phyloP scores from a whole-genome alignment of 129 eudicot genomes.

The Mikania micrantha region DNA sequence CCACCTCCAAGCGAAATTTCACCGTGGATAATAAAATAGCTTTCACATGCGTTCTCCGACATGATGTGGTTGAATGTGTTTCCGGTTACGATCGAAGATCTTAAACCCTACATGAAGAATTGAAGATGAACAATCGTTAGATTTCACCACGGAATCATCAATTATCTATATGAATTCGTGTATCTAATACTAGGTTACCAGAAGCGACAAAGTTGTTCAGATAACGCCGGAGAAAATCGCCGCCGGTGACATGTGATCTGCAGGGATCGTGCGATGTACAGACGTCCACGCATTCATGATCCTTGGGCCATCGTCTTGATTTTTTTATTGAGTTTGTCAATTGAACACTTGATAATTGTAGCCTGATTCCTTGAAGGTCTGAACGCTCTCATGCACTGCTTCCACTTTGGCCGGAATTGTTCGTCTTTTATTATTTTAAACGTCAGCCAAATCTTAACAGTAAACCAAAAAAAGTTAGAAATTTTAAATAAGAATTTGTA shows the following conservation, averaged over 20 bases:
- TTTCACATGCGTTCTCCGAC: conserved; percentile 29
- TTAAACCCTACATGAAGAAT: too few relatives aligned
- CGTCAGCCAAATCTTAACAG: too few relatives aligned
- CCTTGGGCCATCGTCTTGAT: not conserved
- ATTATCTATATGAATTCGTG: not conserved
- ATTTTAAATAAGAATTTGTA: too few relatives aligned
- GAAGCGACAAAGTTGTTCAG: not conserved
- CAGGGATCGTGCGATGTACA: not conserved
- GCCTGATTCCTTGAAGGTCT: too few relatives aligned
- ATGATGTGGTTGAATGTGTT: conserved; percentile 14
- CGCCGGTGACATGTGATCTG: not conserved
- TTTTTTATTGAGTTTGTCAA: not conserved
- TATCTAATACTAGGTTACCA: not conserved
- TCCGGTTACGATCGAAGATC: not conserved
- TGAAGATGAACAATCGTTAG: not conserved
- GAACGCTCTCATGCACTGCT: too few relatives aligned
- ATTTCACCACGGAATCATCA: not conserved
- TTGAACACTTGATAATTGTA: not conserved
- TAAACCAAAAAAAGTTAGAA: too few relatives aligned
- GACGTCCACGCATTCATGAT: not conserved
- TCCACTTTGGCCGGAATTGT: too few relatives aligned
- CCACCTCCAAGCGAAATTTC: conserved; percentile 55
- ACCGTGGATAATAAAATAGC: conserved; percentile 35
- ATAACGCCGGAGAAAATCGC: not conserved
- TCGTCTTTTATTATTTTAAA: not conserved